Evolutionary conservation across 2,329 filamentous ascomycete genomes (phyloP), one percentile per base, ranked within the genome.

Genomic region (Colletotrichum sp.): DNA sequence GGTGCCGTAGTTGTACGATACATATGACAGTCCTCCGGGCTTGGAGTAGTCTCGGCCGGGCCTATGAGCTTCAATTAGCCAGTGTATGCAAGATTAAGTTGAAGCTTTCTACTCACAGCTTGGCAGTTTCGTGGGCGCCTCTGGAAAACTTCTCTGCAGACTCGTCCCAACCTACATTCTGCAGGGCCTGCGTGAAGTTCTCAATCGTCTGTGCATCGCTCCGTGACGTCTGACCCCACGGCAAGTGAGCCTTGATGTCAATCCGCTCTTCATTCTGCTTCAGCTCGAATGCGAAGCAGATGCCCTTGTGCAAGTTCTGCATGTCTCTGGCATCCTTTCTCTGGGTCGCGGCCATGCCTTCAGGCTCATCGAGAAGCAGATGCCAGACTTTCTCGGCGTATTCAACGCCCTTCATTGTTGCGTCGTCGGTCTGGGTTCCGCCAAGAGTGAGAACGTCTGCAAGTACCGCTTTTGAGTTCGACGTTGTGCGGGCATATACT

Each of bases 261-360:
- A 75, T 66, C 18, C 68, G 68, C 4, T 75, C 79, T 13, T 79
- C 69, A 2, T 77, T 77, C 2, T 78, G 77, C 70, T 75, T 77
- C 13, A 81, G 62, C 59, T 81, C 79, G 75, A 78, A 80, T 24
- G 79, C 80, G 36, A 81, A 78, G 62, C 79, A 79, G 2, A 78
- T 77, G 16, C 79, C 79, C 15, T 77, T 77, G 57, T 77, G 71
- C 30, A 78, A 72, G 6, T 74, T 78, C 0, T 62, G 34, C 72
- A 66, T 62, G 16, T 72, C 68, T n/a, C 68, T 26, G 7, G 68
- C 68, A 8, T 78, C 62, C 21, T 80, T 80, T 4, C 74, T 69
- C 28, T 78, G 77, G 1, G 69, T 68, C 16, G 75, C 60, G 2
- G 59, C 49, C 63, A 77, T 71, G 32, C 64, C 77, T 26, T 78